Conservation (phyloP, 2,329 filamentous ascomycete genomes). For the Sporothrix schenckii region DNA sequence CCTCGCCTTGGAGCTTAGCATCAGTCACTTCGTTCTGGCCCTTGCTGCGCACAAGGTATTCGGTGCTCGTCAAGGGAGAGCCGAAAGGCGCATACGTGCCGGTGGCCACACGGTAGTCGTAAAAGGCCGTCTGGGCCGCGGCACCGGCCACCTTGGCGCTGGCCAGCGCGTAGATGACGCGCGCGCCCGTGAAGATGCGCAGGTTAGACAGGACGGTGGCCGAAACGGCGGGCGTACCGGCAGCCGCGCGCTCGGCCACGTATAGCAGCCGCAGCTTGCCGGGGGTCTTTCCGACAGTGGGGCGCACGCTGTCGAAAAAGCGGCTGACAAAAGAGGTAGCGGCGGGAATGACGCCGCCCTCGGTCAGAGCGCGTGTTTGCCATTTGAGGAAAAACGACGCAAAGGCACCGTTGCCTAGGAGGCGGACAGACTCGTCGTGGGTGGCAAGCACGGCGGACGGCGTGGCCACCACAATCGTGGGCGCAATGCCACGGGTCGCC, state of each 20-base stretch:
- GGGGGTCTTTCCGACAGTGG: constrained; percentile 61
- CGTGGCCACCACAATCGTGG: constrained; percentile 80
- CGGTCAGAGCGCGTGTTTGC: constrained; percentile 68
- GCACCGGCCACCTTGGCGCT: constrained; percentile 83
- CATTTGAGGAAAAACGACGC: constrained; percentile 71
- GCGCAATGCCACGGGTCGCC: constrained; percentile 73
- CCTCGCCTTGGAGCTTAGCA: constrained; percentile 63
- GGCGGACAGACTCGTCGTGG: constrained; percentile 63
- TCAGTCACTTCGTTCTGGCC: constrained; percentile 65
- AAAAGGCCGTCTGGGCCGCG: constrained; percentile 71
- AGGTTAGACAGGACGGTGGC: constrained; percentile 75
- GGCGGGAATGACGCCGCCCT: constrained; percentile 73
- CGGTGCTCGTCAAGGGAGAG: constrained; percentile 74
- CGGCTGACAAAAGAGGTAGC: constrained; percentile 64
- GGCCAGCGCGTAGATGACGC: constrained; percentile 83
- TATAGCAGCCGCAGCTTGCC: constrained; percentile 81
- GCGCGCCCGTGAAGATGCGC: constrained; percentile 75
- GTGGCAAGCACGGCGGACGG: constrained; percentile 71
- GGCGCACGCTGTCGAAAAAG: constrained; percentile 62
- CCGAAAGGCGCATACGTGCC: constrained; percentile 70
- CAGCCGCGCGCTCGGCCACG: constrained; percentile 71
- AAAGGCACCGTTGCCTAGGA: constrained; percentile 53
- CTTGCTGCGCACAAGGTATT: constrained; percentile 72
- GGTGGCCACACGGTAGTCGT: constrained; percentile 50
- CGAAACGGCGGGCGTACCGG: constrained; percentile 64